Conservation (phyloP, 2,329 filamentous ascomycete genomes). For the Alternaria angustiovoidea region DNA sequence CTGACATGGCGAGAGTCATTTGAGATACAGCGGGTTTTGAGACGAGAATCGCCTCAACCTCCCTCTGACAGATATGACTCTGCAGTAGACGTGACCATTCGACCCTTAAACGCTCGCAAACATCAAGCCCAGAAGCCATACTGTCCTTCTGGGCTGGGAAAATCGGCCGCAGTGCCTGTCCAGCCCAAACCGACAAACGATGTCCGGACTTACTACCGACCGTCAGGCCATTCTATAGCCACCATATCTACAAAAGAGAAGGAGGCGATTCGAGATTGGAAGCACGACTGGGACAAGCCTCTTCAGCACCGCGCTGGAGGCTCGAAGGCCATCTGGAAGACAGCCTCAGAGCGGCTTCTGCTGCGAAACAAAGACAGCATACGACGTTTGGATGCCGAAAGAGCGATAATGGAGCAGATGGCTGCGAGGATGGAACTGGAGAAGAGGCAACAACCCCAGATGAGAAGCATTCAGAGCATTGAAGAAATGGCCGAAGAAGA, state of each 20-base stretch:
- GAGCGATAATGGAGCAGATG: neutral
- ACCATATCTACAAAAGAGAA: neutral
- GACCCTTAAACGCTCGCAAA: neutral
- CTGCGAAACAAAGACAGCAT: conserved; percentile 15
- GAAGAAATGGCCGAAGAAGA: conserved; percentile 20
- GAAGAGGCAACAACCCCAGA: conserved; percentile 3
- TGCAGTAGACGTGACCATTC: conserved; percentile 12
- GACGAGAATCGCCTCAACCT: neutral
- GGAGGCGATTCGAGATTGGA: conserved; percentile 9
- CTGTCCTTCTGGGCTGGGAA: neutral
- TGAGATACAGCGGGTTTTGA: conserved; percentile 7
- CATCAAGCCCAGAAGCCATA: neutral
- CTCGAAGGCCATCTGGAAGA: conserved; percentile 12
- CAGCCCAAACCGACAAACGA: neutral
- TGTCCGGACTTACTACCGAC: neutral
- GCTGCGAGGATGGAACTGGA: neutral
- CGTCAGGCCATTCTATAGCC: neutral
- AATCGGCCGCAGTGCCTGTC: neutral
- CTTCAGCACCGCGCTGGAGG: conserved; percentile 11
- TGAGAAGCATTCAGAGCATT: conserved; percentile 16
- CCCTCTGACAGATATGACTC: conserved; percentile 10
- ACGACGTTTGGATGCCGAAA: conserved; percentile 5
- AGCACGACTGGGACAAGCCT: conserved; percentile 15
- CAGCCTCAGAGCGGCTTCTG: conserved; percentile 6
- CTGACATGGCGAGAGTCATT: conserved; percentile 18